These are phyloP conservation scores for Pseudogymnoascus sp. DNA, from an alignment of 2,329 filamentous ascomycete genomes.

Conservation along the genomic window DNA sequence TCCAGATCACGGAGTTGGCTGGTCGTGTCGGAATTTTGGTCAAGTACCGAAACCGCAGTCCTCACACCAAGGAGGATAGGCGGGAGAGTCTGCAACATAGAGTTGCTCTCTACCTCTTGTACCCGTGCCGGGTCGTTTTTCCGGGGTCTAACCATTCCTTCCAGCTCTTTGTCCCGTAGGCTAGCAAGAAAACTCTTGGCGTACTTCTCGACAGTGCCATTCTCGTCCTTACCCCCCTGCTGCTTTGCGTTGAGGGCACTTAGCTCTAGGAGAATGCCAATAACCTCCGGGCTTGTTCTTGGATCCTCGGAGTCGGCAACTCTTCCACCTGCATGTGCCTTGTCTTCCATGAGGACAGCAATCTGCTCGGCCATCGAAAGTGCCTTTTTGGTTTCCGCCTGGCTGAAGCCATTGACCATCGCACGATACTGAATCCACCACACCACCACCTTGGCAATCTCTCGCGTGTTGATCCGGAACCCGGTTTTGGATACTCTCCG, in stretches of 20 bases:
- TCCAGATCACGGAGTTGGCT: slow-evolving; percentile 2
- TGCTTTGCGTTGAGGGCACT: slow-evolving; percentile 35
- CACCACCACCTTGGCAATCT: slow-evolving; percentile 18
- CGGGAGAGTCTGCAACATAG: slow-evolving; percentile 26
- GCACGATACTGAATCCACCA: slow-evolving; percentile 22
- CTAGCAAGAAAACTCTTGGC: slow-evolving; percentile 23
- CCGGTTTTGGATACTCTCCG: slow-evolving; percentile 24
- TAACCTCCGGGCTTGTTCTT: slow-evolving; percentile 34
- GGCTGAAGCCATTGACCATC: slow-evolving; percentile 17
- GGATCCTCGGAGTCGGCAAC: slow-evolving; percentile 26
- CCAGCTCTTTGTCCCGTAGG: slow-evolving; percentile 16
- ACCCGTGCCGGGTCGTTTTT: neutral
- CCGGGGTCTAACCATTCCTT: neutral
- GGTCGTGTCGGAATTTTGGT: slow-evolving; percentile 13
- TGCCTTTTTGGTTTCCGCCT: slow-evolving; percentile 22
- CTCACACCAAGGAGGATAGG: slow-evolving; percentile 36
- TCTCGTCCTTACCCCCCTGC: slow-evolving; percentile 32
- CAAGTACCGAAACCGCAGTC: slow-evolving; percentile 30
- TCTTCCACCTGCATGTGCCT: slow-evolving; percentile 18
- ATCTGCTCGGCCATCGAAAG: slow-evolving; percentile 26
- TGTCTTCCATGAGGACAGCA: slow-evolving; percentile 24
- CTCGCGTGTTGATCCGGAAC: slow-evolving; percentile 19
- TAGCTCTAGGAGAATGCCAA: slow-evolving; percentile 37
- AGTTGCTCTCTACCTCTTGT: slow-evolving; percentile 18
- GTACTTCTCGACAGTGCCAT: slow-evolving; percentile 33